Evolutionary conservation across 257 asterid species (phyloP), one percentile per base, ranked within the genome.

Genomic region (Lithospermum erythrorhizon): DNA sequence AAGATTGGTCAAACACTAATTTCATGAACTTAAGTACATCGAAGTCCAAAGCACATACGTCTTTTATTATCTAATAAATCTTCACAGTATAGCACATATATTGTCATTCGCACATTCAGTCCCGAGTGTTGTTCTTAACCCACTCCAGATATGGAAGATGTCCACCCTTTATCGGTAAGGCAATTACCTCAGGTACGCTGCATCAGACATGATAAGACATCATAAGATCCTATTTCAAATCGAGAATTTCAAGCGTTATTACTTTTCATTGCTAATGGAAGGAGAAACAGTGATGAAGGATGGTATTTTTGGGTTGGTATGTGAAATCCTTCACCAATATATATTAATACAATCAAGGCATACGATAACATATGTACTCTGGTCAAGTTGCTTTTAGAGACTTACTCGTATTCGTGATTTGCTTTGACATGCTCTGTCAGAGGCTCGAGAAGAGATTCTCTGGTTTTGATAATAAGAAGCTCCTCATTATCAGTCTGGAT

Each of bases 111-210:
- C 14, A 48, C 72, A 35, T 70, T 71, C 32, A 79, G 61, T 73
- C 87, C 79, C 83, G 73, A 0, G 96, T 93, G 59, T 76, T 89
- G 78, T 76, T 82, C 75, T 86, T 93, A 55, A 89, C 29, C 97
- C 99, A 93, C 75, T 93, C 99, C 65, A 93, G 71, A 68, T 89
- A 89, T 68, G 61, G 81, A 21, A 74, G 67, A 75, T 79, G 80
- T 70, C 97, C 99, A 62, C 96, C 95, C 16, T 76, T 77, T 68
- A 93, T 93, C 59, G 99, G 96, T 76, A 93, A 56, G 17, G 96
- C 77, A 51, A 93, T 86, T 78, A 93, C 99, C 76, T 86, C 99
- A 56, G 97, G 99, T 73, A 84, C 94, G 62, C 97, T 93, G 63
- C 58, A 21, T 49, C 16, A 53, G 60, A 56, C 55, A 61, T 14